These are phyloP conservation scores for Colletotrichum sp. DNA, from an alignment of 2,329 filamentous ascomycete species.

Conservation along the genomic window DNA sequence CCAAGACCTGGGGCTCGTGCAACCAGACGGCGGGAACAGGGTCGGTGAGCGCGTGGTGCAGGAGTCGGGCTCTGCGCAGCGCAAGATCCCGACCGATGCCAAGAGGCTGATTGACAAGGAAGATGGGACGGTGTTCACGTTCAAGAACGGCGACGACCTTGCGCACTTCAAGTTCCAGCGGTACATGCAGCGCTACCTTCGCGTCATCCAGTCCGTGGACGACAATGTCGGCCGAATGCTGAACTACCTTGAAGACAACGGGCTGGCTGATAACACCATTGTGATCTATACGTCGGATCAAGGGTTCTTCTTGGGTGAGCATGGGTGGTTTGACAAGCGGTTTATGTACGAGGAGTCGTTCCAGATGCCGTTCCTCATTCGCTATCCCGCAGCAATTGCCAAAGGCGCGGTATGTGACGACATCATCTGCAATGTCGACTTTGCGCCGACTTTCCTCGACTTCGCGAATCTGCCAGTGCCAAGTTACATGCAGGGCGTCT, in stretches of 20 bases:
- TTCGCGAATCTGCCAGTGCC: conserved; percentile 45
- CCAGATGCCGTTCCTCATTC: conserved; percentile 59
- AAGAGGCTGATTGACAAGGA: conserved; percentile 49
- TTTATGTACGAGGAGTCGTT: conserved; percentile 64
- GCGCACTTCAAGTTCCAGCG: conserved; percentile 61
- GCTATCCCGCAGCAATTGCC: conserved; percentile 47
- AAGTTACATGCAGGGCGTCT: conserved; percentile 57
- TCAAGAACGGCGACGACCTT: conserved; percentile 44
- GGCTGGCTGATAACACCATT: conserved; percentile 49
- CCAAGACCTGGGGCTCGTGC: conserved; percentile 49
- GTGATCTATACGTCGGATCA: conserved; percentile 61
- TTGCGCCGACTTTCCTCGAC: conserved; percentile 56
- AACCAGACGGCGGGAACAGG: conserved; percentile 51
- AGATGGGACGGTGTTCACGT: conserved; percentile 50
- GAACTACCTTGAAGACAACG: conserved; percentile 47
- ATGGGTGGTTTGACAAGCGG: conserved; percentile 63
- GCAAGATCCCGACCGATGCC: conserved; percentile 29
- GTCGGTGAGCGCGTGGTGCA: conserved; percentile 39
- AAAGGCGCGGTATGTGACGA: conserved; percentile 46
- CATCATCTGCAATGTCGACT: conserved; percentile 60
- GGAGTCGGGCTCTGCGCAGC: conserved; percentile 27
- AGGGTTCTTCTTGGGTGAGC: conserved; percentile 61
- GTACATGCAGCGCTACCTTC: conserved; percentile 61
- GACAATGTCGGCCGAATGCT: conserved; percentile 56
- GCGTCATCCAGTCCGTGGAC: conserved; percentile 56